Percentiles rank a stretch among this genome's conserved stretches.
Evolutionary conservation across 2,329 filamentous ascomycete species (phyloP).

Genomic region (Botrytis medusae): DNA sequence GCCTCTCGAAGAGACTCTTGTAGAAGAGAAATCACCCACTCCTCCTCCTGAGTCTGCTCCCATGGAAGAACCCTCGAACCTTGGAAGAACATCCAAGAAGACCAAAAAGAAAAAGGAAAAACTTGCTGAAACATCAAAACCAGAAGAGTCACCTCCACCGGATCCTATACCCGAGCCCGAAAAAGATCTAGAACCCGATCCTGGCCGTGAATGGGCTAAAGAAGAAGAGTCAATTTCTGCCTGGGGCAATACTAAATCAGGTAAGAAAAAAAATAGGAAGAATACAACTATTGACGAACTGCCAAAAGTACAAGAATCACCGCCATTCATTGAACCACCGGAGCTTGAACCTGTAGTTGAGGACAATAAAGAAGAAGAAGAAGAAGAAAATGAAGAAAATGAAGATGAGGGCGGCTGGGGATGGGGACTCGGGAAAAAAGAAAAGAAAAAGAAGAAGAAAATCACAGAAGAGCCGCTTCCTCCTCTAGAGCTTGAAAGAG

Average conservation of each 20-base stretch:
- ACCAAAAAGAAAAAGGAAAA: slow-evolving; percentile 46
- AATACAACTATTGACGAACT: slow-evolving; percentile 49
- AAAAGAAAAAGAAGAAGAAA: slow-evolving; percentile 40
- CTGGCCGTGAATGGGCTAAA: neutral
- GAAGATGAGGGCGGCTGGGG: slow-evolving; percentile 15
- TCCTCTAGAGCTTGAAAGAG: slow-evolving; percentile 22
- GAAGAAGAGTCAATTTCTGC: slow-evolving; percentile 29
- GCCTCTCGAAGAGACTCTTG: slow-evolving; percentile 39
- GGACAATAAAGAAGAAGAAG: slow-evolving; percentile 10
- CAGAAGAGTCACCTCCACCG: slow-evolving; percentile 30
- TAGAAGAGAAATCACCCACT: slow-evolving; percentile 36
- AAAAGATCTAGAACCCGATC: slow-evolving; percentile 41
- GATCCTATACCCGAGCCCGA: slow-evolving; percentile 32
- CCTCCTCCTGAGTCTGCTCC: neutral
- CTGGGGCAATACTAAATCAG: slow-evolving; percentile 29
- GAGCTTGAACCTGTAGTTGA: slow-evolving; percentile 40
- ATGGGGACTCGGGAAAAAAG: slow-evolving; percentile 42
- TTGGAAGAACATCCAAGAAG: slow-evolving; percentile 50
- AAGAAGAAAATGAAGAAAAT: slow-evolving; percentile 1
- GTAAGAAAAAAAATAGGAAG: slow-evolving; percentile 49
- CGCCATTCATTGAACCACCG: slow-evolving; percentile 43
- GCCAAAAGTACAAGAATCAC: slow-evolving; percentile 44
- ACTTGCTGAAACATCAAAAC: slow-evolving; percentile 33
- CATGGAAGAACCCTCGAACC: slow-evolving; percentile 34
- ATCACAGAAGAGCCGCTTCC: slow-evolving; percentile 12